These are phyloP conservation scores for Fusarium vanettenii DNA, from an alignment of 2,329 filamentous ascomycete species.

Conservation along the genomic window DNA sequence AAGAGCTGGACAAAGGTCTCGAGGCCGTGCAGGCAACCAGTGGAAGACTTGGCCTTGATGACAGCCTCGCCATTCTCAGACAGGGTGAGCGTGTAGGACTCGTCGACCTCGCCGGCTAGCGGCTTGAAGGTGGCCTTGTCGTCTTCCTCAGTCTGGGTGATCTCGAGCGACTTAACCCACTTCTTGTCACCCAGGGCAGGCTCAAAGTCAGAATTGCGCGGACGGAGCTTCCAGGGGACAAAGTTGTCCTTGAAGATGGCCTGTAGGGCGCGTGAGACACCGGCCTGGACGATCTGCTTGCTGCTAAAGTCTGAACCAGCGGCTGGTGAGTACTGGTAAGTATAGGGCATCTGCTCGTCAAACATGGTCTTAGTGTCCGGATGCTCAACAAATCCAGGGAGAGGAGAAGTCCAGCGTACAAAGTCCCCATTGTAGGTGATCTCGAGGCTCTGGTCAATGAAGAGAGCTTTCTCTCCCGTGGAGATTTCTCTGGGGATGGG, in stretches of 20 bases:
- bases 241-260: constrained; percentile 76
- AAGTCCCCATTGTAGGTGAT: constrained; percentile 69
- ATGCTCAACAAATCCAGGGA: constrained; percentile 35
- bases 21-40: constrained; percentile 78
- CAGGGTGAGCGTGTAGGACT: constrained; percentile 78
- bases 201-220: constrained; percentile 73
- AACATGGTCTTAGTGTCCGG: constrained; percentile 48
- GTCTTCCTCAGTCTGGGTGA: constrained; percentile 66
- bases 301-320: constrained; percentile 56
- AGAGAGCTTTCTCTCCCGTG: constrained; percentile 64
- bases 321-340: constrained; percentile 56
- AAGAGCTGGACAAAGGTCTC: constrained; percentile 85
- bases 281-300: constrained; percentile 66
- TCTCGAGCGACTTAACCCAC: constrained; percentile 68
- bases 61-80: constrained; percentile 67
- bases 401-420: constrained; percentile 61
- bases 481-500: constrained; percentile 64
- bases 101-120: constrained; percentile 73
- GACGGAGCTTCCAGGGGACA: constrained; percentile 82
- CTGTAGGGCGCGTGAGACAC: constrained; percentile 68
- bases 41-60: constrained; percentile 73
- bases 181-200: constrained; percentile 60
- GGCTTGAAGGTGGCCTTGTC: constrained; percentile 71
- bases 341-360: constrained; percentile 60
- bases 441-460: constrained; percentile 62